Conservation (phyloP, 352 stramenopile genomes). For the Phytophthora cactorum region DNA sequence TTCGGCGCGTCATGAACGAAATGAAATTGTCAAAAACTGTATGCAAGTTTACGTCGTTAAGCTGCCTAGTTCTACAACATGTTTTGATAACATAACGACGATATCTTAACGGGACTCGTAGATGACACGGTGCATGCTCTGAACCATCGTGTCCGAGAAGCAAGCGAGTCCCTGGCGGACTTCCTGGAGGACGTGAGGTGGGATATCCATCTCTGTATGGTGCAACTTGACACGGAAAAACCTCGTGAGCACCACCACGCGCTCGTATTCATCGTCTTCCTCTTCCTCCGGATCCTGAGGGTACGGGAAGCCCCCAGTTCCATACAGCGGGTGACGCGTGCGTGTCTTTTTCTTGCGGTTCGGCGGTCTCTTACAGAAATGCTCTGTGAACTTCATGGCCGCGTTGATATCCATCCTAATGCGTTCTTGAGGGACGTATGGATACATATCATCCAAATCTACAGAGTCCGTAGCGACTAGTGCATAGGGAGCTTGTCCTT, state of each 20-base stretch:
- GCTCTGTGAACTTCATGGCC: slow-evolving; percentile 51
- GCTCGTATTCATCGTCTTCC: slow-evolving; percentile 31
- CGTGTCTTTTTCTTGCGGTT: slow-evolving; percentile 26
- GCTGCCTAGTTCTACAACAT: slow-evolving; percentile 29
- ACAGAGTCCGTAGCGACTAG: slow-evolving; percentile 52
- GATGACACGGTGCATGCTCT: slow-evolving; percentile 48
- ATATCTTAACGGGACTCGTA: slow-evolving; percentile 30
- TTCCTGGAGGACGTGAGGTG: slow-evolving; percentile 39
- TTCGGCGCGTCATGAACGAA: slow-evolving; percentile 8
- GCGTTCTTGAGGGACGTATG: slow-evolving; percentile 47
- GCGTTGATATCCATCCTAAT: slow-evolving; percentile 57
- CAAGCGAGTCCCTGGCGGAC: slow-evolving; percentile 39
- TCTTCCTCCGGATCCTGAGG: slow-evolving; percentile 21
- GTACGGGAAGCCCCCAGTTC: slow-evolving; percentile 24
- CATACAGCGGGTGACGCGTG: slow-evolving; percentile 22
- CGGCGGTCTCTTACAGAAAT: slow-evolving; percentile 34
- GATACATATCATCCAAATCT: slow-evolving; percentile 58
- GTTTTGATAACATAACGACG: slow-evolving; percentile 4
- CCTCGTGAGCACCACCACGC: slow-evolving; percentile 43
- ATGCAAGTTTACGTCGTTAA: slow-evolving; percentile 20
- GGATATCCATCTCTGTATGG: slow-evolving; percentile 42
- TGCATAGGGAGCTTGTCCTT: slow-evolving; percentile 35
- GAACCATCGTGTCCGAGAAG: slow-evolving; percentile 48
- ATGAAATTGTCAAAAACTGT: slow-evolving; percentile 20
- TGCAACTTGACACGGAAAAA: slow-evolving; percentile 45